Conservation (phyloP, 208 protist species). For the Trypanosoma mega region DNA sequence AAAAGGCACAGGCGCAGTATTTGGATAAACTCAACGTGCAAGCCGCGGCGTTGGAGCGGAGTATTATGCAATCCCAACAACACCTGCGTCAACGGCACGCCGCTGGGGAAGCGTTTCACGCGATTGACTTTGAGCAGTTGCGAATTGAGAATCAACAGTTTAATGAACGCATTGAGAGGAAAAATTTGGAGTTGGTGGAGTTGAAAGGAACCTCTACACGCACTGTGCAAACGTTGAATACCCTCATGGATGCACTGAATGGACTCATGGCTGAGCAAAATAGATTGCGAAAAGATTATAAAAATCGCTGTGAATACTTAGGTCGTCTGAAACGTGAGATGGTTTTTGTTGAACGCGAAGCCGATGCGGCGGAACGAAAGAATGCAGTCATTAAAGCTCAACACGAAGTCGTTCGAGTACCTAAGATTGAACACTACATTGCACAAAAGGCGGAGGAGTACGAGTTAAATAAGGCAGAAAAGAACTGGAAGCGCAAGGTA, state of each 20-base stretch:
- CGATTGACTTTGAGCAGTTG: constrained; percentile 96
- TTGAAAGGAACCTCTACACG: constrained; percentile 95
- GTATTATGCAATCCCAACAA: constrained; percentile 79
- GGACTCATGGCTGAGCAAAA: constrained; percentile 81
- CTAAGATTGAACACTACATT: constrained; percentile 94
- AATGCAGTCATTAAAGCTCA: constrained; percentile 75
- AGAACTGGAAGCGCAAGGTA: constrained; percentile 90
- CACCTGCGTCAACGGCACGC: constrained; percentile 89
- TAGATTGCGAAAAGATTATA: constrained; percentile 82
- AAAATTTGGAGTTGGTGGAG: constrained; percentile 92
- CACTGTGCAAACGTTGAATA: constrained; percentile 92
- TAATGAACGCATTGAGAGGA: constrained; percentile 92
- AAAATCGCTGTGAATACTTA: constrained; percentile 77
- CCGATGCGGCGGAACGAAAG: constrained; percentile 58
- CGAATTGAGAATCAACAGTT: constrained; percentile 96
- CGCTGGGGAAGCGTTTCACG: constrained; percentile 91
- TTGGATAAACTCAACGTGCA: constrained; percentile 90
- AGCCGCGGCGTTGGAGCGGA: constrained; percentile 64
- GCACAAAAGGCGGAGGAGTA: constrained; percentile 92
- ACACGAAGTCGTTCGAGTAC: constrained; percentile 89
- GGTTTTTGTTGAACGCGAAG: constrained; percentile 63
- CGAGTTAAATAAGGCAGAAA: constrained; percentile 83
- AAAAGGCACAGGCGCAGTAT: constrained; percentile 62
- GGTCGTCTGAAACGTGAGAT: constrained; percentile 62
- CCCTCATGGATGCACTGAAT: constrained; percentile 85